These are phyloP conservation scores for Lactarius sp. DNA, from an alignment of 768 basidiomycete species.

Conservation along the genomic window DNA sequence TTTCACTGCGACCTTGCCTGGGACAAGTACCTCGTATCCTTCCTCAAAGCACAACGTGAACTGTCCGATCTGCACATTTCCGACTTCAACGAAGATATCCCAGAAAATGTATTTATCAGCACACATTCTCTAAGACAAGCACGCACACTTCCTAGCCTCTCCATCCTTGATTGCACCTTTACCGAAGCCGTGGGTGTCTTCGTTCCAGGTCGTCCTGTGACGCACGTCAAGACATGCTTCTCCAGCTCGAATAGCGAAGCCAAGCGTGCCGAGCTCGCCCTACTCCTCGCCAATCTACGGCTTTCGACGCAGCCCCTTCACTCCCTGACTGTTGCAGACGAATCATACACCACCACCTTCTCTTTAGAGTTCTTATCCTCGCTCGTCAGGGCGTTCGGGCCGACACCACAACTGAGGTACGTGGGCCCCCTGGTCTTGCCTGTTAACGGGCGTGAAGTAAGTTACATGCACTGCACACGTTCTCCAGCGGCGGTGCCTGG, in stretches of 20 bases:
- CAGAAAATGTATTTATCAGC: constrained; percentile 26
- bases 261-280: constrained; percentile 49
- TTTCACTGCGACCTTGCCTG: constrained; percentile 67
- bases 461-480: constrained; percentile 15
- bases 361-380: constrained; percentile 47
- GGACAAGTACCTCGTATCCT: constrained; percentile 50
- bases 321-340: constrained; percentile 60
- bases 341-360: constrained; percentile 50
- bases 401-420: constrained; percentile 43
- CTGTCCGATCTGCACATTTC: constrained; percentile 45
- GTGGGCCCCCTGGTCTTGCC: constrained; percentile 63
- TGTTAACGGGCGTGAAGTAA: constrained; percentile 49
- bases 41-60: constrained; percentile 44
- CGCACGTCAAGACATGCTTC: constrained; percentile 65
- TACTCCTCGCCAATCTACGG: constrained; percentile 44
- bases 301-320: constrained; percentile 42
- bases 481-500: background rate
- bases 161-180: constrained; percentile 62
- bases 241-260: constrained; percentile 45
- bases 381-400: constrained; percentile 35
- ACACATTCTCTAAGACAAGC: constrained; percentile 29
- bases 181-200: constrained; percentile 55
- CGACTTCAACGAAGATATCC: constrained; percentile 33
- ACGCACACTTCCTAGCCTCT: constrained; percentile 43
- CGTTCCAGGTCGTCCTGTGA: constrained; percentile 53